phyloP scores from a whole-genome alignment of 2,329 filamentous ascomycete genomes.

The Phoma sp. region DNA sequence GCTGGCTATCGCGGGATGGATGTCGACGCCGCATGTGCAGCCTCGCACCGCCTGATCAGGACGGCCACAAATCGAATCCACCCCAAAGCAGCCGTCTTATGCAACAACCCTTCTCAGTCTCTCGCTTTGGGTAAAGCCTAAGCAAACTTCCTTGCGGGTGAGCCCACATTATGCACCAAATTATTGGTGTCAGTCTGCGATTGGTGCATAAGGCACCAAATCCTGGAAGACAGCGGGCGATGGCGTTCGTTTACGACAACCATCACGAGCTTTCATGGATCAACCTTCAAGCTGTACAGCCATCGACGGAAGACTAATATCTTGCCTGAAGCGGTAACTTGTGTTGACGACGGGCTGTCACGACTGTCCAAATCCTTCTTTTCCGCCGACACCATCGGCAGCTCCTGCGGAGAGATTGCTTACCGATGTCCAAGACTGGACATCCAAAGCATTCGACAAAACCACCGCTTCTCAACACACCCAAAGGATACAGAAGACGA shows the following conservation, averaged over 20 bases:
- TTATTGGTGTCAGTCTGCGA: conserved; percentile 4
- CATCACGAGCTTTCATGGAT: conserved; percentile 27
- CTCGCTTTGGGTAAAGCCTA: neutral
- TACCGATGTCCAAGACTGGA: too few species aligned
- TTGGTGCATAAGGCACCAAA: conserved; percentile 9
- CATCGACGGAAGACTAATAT: conserved; percentile 17
- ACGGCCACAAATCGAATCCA: neutral
- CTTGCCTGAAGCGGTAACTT: conserved; percentile 6
- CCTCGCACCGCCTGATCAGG: conserved; percentile 8
- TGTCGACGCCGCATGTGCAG: neutral
- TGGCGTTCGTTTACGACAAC: conserved; percentile 19
- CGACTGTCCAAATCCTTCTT: too few species aligned
- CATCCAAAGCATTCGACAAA: too few species aligned
- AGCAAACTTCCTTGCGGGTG: neutral
- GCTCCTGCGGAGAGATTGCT: too few species aligned
- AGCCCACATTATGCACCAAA: conserved; percentile 10
- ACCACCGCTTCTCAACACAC: too few species aligned
- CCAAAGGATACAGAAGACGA: too few species aligned
- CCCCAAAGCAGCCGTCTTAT: conserved; percentile 5
- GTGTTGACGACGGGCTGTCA: neutral
- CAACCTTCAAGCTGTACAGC: conserved; percentile 29
- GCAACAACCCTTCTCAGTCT: neutral
- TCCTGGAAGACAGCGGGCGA: conserved; percentile 6
- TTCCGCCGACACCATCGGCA: neutral
- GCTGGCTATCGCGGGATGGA: neutral